Evolutionary conservation across 2,329 filamentous ascomycete species (phyloP), one percentile per base, ranked within the genome.

Genomic region (Catunica adiposa): DNA sequence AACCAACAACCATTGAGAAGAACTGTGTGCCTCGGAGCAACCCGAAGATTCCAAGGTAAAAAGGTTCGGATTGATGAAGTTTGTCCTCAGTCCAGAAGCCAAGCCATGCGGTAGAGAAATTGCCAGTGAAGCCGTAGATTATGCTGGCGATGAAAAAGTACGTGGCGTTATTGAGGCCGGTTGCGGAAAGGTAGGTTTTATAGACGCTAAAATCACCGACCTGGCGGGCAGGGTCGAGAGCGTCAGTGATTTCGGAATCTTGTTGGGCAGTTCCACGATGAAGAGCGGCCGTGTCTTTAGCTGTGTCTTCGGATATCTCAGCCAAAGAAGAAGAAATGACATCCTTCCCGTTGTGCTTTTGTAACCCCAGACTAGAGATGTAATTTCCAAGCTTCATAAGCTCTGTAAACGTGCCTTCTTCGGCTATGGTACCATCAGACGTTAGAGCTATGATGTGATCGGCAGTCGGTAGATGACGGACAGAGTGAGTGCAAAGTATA

Each of bases 391-490:
- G 68, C 1, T 59, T 57, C 52, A 62, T 59, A 22, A 67, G 56
- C 1, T 64, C 60, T 0, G 56, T 14, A 52, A 66, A 67, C 3
- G 46, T 54, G 0, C 67, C 67, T 34, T 76, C 68, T 31, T 77
- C 73, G 0, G 70, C 62, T 1, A 76, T 58, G 0, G 61, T 66
- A 0, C 74, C 73, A 8, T 69, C 66, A 0, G 60, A 37, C 0
- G 67, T 68, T 0, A 79, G 66, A 0, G 69, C 71, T 40, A 78
- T 69, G 6, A 78, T 70, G 34, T 73, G 69, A 47, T 78, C 71
- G 55, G 65, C 70, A 37, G 61, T 60, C 0, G 66, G 64, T 2
- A 71, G 54, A 48, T 66, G 63, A 0, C 62, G 61, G 3, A 67
- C 59, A 0, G 65, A 65, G 44, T 69, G 66, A 0, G 64, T 67